Percentiles rank a stretch among this genome's conserved stretches.
Conservation (phyloP, 2,329 filamentous ascomycete species). For the Aspergillus sp. region DNA sequence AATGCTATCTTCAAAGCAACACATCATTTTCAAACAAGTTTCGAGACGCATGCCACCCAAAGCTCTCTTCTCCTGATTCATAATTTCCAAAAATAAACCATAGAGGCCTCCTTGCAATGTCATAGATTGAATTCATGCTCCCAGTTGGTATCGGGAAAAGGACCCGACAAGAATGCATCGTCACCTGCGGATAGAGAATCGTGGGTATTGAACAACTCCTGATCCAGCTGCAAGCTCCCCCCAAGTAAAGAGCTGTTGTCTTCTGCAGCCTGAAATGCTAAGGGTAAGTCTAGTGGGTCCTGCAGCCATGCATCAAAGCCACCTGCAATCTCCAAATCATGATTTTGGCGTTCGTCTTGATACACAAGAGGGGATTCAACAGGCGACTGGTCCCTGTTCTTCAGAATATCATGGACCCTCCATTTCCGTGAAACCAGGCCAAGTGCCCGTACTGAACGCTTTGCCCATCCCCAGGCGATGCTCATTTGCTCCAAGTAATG, state of each 20-base stretch:
- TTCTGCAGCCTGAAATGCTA: neutral
- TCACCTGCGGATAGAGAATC: neutral
- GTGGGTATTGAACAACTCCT: neutral
- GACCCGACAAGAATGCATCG: neutral
- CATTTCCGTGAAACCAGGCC: neutral
- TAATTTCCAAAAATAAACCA: no score
- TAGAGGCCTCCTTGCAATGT: no score
- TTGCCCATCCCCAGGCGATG: neutral
- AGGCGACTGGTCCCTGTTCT: neutral
- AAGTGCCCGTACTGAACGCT: neutral
- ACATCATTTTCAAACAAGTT: no score
- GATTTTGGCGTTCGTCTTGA: neutral
- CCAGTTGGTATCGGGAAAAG: neutral
- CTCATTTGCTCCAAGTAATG: neutral
- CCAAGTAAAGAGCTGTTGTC: neutral
- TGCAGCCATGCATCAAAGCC: neutral
- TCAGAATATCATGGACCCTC: neutral
- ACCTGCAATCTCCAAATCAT: neutral
- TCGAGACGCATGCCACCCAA: no score
- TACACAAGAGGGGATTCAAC: neutral
- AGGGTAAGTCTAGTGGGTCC: neutral
- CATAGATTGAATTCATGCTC: no score
- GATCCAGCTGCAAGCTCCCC: neutral
- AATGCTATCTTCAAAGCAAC: no score
- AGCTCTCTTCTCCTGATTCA: no score